Percentiles rank a stretch among this genome's conserved stretches.
These are phyloP conservation scores for Cladorrhinum sp. DNA, from an alignment of 2,329 filamentous ascomycete species.

Conservation along the genomic window DNA sequence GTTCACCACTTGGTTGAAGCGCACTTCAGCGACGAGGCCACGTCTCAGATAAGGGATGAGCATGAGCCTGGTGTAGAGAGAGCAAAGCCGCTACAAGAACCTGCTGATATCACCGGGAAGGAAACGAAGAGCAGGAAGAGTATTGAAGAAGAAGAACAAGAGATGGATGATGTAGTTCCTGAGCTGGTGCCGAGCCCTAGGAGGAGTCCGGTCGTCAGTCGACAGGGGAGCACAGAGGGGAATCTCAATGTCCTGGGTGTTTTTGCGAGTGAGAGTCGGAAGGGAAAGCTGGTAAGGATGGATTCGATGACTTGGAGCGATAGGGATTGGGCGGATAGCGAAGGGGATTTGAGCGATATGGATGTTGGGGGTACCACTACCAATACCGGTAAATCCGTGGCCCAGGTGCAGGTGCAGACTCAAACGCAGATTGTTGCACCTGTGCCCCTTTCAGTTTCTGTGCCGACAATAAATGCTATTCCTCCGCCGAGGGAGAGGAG, in stretches of 20 bases:
- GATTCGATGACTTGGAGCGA: slow-evolving; percentile 67
- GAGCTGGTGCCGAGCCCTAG: slow-evolving; percentile 1
- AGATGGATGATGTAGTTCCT: slow-evolving; percentile 1
- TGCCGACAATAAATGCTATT: not conserved
- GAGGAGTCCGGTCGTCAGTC: not conserved
- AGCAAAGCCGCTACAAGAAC: slow-evolving; percentile 57
- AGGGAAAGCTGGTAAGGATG: not conserved
- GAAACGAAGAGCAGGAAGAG: slow-evolving; percentile 52
- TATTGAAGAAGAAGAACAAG: slow-evolving; percentile 32
- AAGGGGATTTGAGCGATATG: slow-evolving; percentile 40
- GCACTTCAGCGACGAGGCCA: slow-evolving; percentile 78
- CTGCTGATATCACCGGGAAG: slow-evolving; percentile 60
- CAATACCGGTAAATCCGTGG: no score
- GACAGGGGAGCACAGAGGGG: not conserved
- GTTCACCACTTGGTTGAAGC: slow-evolving; percentile 92
- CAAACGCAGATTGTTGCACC: not conserved
- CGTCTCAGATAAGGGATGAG: slow-evolving; percentile 64
- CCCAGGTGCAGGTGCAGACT: not conserved
- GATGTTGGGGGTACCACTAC: slow-evolving; percentile 12
- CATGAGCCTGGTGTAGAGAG: slow-evolving; percentile 66
- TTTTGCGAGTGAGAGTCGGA: slow-evolving; percentile 5
- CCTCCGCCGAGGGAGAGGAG: slow-evolving; percentile 13
- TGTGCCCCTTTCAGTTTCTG: not conserved
- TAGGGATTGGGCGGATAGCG: slow-evolving; percentile 58
- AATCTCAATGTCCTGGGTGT: slow-evolving; percentile 11